A percentile compares a stretch with the other conserved stretches of the same genome.
Conservation (phyloP, 2,329 filamentous ascomycete species). For the Colletotrichum falcatum region DNA sequence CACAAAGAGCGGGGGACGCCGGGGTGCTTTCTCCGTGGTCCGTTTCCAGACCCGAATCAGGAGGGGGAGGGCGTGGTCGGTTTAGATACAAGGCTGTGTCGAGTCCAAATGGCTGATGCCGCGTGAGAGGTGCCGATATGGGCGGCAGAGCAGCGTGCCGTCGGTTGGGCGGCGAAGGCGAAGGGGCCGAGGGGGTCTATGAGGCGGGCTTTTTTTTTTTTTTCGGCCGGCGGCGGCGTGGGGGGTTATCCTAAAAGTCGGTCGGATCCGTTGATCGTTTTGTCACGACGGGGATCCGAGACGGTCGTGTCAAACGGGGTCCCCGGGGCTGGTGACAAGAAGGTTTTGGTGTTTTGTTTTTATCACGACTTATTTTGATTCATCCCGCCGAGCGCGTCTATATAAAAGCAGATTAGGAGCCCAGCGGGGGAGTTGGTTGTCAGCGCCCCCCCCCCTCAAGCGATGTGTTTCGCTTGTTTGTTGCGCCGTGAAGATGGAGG, state of each 20-base stretch:
- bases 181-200: constrained; percentile 34
- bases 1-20: constrained; percentile 34
- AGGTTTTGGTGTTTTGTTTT: background rate
- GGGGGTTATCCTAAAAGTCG: too few species aligned
- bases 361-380: background rate
- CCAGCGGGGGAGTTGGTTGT: background rate
- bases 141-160: constrained; percentile 45
- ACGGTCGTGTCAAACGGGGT: background rate
- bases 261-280: background rate
- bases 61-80: too few species aligned
- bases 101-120: background rate
- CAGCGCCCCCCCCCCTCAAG: background rate
- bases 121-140: constrained; percentile 46
- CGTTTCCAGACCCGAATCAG: constrained; percentile 5
- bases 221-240: too few species aligned
- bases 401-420: background rate
- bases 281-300: constrained; percentile 11
- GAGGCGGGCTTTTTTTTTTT: too few species aligned
- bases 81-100: background rate
- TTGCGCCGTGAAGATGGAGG: background rate
- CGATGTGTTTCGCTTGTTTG: constrained; percentile 14
- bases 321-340: background rate
- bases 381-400: background rate
- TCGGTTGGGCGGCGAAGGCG: constrained; percentile 47
- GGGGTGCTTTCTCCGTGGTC: constrained; percentile 33